Evolutionary conservation across 345 rosid genomes (phyloP).

Genomic region (Tarenaya hassleriana): DNA sequence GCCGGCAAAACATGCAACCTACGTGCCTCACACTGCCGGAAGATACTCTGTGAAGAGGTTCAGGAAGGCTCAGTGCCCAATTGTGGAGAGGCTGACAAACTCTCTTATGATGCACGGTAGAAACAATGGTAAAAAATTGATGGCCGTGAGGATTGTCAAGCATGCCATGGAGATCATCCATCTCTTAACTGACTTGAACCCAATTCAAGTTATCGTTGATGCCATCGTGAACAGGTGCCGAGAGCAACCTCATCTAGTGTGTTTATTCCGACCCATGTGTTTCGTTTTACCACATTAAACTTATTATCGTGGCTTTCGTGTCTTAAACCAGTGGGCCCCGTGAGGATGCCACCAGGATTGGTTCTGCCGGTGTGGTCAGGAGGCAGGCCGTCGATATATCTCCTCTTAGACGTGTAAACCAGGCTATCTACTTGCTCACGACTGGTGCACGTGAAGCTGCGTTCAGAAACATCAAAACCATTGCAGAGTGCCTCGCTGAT

Average conservation of each 20-base stretch:
- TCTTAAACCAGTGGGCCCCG: slow-evolving; percentile 56
- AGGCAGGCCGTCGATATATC: slow-evolving; percentile 92
- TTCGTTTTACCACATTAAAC: background rate
- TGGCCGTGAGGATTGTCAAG: slow-evolving; percentile 65
- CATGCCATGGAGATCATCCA: slow-evolving; percentile 85
- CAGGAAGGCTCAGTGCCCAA: slow-evolving; percentile 91
- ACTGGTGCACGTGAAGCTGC: slow-evolving; percentile 88
- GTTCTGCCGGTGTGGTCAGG: slow-evolving; percentile 85
- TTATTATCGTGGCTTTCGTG: slow-evolving; percentile 6
- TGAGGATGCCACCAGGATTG: slow-evolving; percentile 82
- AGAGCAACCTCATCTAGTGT: too few relatives aligned
- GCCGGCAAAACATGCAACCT: slow-evolving; percentile 63
- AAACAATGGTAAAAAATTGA: slow-evolving; percentile 72
- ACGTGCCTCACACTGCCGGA: slow-evolving; percentile 78
- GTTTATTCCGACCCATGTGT: background rate
- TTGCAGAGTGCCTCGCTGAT: slow-evolving; percentile 84
- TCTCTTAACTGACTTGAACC: slow-evolving; percentile 57
- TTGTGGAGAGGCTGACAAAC: slow-evolving; percentile 79
- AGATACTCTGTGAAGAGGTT: slow-evolving; percentile 78
- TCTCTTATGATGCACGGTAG: slow-evolving; percentile 87
- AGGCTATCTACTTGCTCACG: slow-evolving; percentile 62
- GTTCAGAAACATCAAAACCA: slow-evolving; percentile 71
- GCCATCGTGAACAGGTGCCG: slow-evolving; percentile 69
- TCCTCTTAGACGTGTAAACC: slow-evolving; percentile 69
- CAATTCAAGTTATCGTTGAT: slow-evolving; percentile 68